Evolutionary conservation across 2,329 filamentous ascomycete genomes (phyloP).

Genomic region (Trichoderma asperellum): DNA sequence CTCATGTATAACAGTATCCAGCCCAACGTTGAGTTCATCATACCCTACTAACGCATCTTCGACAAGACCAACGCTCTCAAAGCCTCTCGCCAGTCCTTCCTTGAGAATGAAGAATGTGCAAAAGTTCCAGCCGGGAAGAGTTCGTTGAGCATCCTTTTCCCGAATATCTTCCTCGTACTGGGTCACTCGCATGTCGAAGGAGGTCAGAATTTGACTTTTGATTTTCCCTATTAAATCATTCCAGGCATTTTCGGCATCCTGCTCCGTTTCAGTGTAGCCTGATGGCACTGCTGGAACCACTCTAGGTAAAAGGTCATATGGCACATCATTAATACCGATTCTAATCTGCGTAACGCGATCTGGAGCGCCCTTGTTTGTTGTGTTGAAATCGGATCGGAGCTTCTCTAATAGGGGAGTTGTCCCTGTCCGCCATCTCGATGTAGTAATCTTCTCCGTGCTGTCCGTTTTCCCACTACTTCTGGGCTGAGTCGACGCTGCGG

Average conservation of each 20-base stretch:
- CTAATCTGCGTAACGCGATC: slow-evolving; percentile 87
- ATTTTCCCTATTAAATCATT: slow-evolving; percentile 82
- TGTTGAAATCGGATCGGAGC: slow-evolving; percentile 86
- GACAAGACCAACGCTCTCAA: slow-evolving; percentile 93
- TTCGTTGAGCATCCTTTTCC: slow-evolving; percentile 86
- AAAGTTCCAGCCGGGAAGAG: slow-evolving; percentile 95
- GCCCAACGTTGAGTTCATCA: slow-evolving; percentile 85
- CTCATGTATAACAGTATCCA: slow-evolving; percentile 81
- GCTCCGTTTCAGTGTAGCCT: slow-evolving; percentile 69
- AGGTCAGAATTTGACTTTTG: slow-evolving; percentile 82
- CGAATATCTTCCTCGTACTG: slow-evolving; percentile 98
- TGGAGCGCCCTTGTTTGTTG: slow-evolving; percentile 65
- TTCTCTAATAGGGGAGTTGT: slow-evolving; percentile 88
- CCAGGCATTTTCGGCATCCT: slow-evolving; percentile 83
- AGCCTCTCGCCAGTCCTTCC: slow-evolving; percentile 88
- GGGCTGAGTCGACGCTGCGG: slow-evolving; percentile 77
- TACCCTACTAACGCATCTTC: slow-evolving; percentile 95
- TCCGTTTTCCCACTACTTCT: slow-evolving; percentile 62
- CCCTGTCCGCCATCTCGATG: slow-evolving; percentile 76
- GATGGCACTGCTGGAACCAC: slow-evolving; percentile 66
- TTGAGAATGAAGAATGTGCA: slow-evolving; percentile 99
- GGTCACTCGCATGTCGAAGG: slow-evolving; percentile 86
- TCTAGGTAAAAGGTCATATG: slow-evolving; percentile 65
- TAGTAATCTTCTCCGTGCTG: slow-evolving; percentile 65
- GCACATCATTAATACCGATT: slow-evolving; percentile 71